Base-by-base conservation (phyloP, 2,329 filamentous ascomycete species). In the Elsinoe perseae region DNA sequence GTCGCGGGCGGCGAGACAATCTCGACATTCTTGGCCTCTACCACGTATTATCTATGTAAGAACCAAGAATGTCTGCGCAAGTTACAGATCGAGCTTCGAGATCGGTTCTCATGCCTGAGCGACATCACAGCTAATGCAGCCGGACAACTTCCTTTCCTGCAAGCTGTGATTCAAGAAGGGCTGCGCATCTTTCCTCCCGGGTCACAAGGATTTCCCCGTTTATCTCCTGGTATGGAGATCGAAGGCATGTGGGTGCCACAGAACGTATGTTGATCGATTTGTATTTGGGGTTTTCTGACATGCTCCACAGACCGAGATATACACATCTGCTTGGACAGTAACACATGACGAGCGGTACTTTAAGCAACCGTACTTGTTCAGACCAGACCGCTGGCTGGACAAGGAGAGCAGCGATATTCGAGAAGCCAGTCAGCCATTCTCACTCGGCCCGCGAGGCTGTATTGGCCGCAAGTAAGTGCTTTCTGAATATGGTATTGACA, bases 141-240 rank as follows among this genome's bases (percentile, higher is more conserved):
- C 2, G 62, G 63, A 12, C 52, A 66, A 9, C 62, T 72, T 2
- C 58, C 53, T 2, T 72, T 69, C 54, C 63, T 72, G 1, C 64
- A 65, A 2, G 70, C 69, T 6, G 63, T 68, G 18, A 21, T 68
- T 59, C 30, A 64, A 61, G 57, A 68, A 58, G 61, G 57, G 8
- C 60, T 73, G 1, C 61, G 69, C 0, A 57, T 68, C 2, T 68
- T 64, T 56, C 69, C 68, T 2, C 64, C 66, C 0, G 62, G 5
- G 57, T 63, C 9, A 42, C 58, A 48, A 58, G 63, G 32, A 58
- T 61, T 38, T 63, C 65, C 18, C 57, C 64, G 10, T 61, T 62
- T 1, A 61, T 63, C 12, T 6, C 36, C 56, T 12, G 40, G 56
- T 2, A 64, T 63, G 7, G 61, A 58, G 2, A 56, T 61, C 9